Base-by-base conservation (phyloP, 768 basidiomycete species). In the Amanita inopinata region DNA sequence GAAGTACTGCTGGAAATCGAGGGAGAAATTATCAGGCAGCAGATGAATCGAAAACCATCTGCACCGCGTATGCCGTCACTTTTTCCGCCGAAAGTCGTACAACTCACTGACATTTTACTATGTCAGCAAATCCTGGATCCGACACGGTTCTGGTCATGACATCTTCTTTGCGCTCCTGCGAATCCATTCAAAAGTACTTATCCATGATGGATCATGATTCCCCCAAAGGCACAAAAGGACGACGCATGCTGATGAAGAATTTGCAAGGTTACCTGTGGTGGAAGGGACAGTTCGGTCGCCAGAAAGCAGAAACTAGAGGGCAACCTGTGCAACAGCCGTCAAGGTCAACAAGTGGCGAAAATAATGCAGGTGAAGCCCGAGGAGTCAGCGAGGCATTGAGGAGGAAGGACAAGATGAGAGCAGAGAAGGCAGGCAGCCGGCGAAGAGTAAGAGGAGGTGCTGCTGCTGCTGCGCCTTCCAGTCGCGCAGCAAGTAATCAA, bases 1-100 rank as follows among this genome's bases (percentile, higher is more conserved):
- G 85, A 90, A n/a, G 73, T 93, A 0, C 58, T 99, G 33, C 71
- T 88, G 38, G 96, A 99, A 62, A 83, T 91, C 2, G 96, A 98
- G 59, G 79, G 79, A 46, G 88, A 92, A 50, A 81, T 86, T 22
- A 66, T 85, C 45, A 67, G 78, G 32, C 72, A 76, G 47, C 75
- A 81, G 48, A 66, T 68, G 6, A 44, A 49, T 23, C 49, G 56
- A 20, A 61, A 56, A 38, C 48, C 61, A 5, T 53, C 51, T 7
- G 51, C 50, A 9, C 10, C 46, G 38, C 33, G 61, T 63, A 46
- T 25, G 53, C 39, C 9, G n/a, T n/a, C n/a, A n/a, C 18, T 32
- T 17, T 19, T 4, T 25, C 20, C 12, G 22, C 28, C 40, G 23
- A 19, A 37, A 34, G 15, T n/a, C n/a, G n/a, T n/a, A n/a, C n/a